Base-by-base conservation (phyloP, 352 stramenopile genomes). In the Pythium phragmiticola region DNA sequence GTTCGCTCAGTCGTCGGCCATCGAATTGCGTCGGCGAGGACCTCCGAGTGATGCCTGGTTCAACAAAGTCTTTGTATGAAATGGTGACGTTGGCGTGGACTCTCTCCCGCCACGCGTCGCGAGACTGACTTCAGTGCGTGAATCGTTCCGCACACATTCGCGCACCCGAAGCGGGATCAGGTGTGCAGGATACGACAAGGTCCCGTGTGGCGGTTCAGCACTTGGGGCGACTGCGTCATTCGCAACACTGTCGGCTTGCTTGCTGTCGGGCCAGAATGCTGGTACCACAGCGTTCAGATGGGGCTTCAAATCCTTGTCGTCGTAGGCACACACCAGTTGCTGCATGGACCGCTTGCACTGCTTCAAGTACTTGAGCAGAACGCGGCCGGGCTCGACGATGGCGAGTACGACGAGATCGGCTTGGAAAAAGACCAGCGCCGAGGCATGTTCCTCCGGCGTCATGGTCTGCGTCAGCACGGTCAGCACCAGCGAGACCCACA, bases 361-460 rank as follows among this genome's bases (percentile, higher is more conserved):
- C 7, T 11, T 5, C 0, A 52, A 1, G 12, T 34, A 52, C 60
- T 67, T 60, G 30, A 33, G n/a, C 7, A 47, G 3, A n/a, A 42
- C 28, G 23, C 19, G 23, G 23, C 7, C 11, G 3, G 47, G 61
- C 17, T 57, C 16, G 21, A 69, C 17, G 21, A 69, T n/a, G 17
- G 11, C 17, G 0, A 69, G 17, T 14, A 68, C 63, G 16, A 64
- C 39, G 14, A 64, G 39, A 42, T 69, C 55, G 4, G 63, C 45
- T 36, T 64, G 55, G 49, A 64, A 68, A 30, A 69, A 69, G 5
- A 69, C n/a, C 19, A 69, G 46, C 4, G 47, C 48, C 4, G 48
- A 50, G 8, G 54, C n/a, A 41, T 64, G 26, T 19, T 63, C 49
- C 1, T 60, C 55, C 17, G 54, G 37, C 6, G n/a, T 37, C 55